These are phyloP conservation scores for Moniliophthora roreri DNA, from an alignment of 1,284 basidiomycete species.

Conservation along the genomic window DNA sequence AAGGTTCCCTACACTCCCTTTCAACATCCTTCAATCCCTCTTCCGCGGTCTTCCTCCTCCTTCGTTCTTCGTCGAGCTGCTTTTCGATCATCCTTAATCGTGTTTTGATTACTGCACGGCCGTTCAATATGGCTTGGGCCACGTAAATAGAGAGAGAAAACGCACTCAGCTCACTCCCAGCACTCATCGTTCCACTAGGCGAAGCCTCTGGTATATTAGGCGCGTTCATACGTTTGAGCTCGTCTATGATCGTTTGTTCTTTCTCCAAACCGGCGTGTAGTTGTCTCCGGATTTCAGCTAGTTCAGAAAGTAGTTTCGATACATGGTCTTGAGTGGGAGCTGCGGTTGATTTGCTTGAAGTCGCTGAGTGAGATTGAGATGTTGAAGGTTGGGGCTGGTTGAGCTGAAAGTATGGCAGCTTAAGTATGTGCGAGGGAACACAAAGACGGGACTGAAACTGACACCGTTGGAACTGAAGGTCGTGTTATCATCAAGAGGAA, in stretches of 20 bases:
- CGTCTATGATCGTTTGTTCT: not conserved
- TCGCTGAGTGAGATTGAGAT: too few relatives aligned
- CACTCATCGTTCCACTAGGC: not conserved
- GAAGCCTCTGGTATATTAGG: not conserved
- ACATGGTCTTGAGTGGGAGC: too few relatives aligned
- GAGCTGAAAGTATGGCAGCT: too few relatives aligned
- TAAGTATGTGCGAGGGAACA: too few relatives aligned
- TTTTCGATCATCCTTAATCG: slow-evolving; percentile 19
- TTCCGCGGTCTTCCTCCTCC: slow-evolving; percentile 33
- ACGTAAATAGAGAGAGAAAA: not conserved
- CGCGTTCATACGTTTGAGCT: not conserved
- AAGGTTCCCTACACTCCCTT: slow-evolving; percentile 41
- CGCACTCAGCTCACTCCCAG: not conserved
- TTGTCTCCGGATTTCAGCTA: not conserved
- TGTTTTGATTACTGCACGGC: slow-evolving; percentile 7
- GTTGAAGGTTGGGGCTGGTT: too few relatives aligned
- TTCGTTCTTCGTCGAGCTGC: slow-evolving; percentile 31
- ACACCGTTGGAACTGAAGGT: too few relatives aligned
- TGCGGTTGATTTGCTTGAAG: too few relatives aligned
- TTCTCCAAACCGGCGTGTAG: not conserved
- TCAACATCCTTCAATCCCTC: slow-evolving; percentile 35
- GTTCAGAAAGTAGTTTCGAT: not conserved
- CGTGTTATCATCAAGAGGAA: too few relatives aligned
- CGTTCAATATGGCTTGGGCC: not conserved
- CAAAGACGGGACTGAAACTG: too few relatives aligned